Base-by-base conservation (phyloP, 1,284 basidiomycete genomes). In the Mycena sp. region DNA sequence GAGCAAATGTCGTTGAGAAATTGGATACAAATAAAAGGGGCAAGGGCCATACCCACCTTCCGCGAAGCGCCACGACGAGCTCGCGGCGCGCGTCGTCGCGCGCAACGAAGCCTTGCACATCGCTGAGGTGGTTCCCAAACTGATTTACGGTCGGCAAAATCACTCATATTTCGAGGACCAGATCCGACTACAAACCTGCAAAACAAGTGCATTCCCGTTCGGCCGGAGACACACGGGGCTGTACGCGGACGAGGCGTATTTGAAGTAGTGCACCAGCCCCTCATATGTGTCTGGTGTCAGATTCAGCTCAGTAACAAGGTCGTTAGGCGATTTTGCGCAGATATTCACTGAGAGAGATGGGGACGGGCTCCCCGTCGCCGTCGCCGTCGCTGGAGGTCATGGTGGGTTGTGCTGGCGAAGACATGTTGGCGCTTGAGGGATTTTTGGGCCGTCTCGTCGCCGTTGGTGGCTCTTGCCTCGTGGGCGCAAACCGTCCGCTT, bases 231-330 rank as follows among this genome's bases (percentile, higher is more conserved):
- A 86, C 10, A 85, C 48, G 3, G 72, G 54, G 37, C 70, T 73
- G 63, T 86, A 86, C 2, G 83, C 82, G 5, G 82, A 85, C 26
- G 83, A 81, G 3, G 82, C 81, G 63, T 81, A 84, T 69, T 83
- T 83, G 75, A 83, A 81, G 72, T 83, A 83, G 63, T 81, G 77
- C 3, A 81, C 68, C 9, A 84, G 73, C 60, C 81, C 72, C 45
- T 78, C 67, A 67, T 78, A 83, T 7, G 74, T 60, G 16, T 76
- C 80, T 82, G 49, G 14, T 6, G 0, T 21, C 11, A n/a, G 32
- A 49, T 17, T 17, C 25, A 45, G 30, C 35, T 11, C 30, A 52
- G 37, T 41, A 30, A 32, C 2, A 40, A 29, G 17, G 7, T 41
- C 43, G 28, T 4, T 14, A 12, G 14, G 12, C 3, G 21, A 32